phyloP scores from a whole-genome alignment of 1,284 basidiomycete species.

The Cryptococcus hybrid region DNA sequence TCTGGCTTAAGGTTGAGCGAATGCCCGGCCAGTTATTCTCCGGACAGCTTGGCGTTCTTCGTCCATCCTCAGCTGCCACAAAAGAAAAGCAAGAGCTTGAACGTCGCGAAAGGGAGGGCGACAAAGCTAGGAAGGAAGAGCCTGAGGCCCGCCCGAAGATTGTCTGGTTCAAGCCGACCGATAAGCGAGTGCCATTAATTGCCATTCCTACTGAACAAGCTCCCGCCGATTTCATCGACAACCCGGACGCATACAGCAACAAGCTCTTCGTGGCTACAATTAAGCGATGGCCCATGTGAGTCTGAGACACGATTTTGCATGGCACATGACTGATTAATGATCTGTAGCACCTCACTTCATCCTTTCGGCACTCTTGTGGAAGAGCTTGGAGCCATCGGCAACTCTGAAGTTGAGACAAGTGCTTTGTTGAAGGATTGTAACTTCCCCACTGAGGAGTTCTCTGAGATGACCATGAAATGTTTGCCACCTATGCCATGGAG shows the following conservation, averaged over 20 bases:
- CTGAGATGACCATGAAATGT: constrained; percentile 91
- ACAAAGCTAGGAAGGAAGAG: constrained; percentile 54
- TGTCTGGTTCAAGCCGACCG: constrained; percentile 99
- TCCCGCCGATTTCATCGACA: constrained; percentile 92
- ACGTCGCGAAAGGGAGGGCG: constrained; percentile 91
- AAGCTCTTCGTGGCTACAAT: constrained; percentile 97
- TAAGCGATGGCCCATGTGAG: constrained; percentile 71
- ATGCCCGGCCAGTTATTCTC: constrained; percentile 99
- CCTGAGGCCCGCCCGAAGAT: constrained; percentile 91
- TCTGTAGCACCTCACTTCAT: constrained; percentile 83
- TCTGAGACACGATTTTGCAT: constrained; percentile 13
- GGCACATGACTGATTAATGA: constrained; percentile 31
- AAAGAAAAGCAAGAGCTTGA: constrained; percentile 99
- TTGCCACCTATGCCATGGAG: constrained; percentile 91
- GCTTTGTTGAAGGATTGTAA: constrained; percentile 98
- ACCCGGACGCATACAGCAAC: constrained; percentile 85
- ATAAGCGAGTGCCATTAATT: constrained; percentile 98
- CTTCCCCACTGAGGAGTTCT: constrained; percentile 91
- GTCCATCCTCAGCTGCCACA: constrained; percentile 95
- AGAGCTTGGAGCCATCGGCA: constrained; percentile 96
- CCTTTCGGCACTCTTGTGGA: constrained; percentile 98
- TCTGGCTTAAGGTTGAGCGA: constrained; percentile 63
- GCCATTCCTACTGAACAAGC: constrained; percentile 99
- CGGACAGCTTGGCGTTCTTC: constrained; percentile 90
- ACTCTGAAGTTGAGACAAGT: constrained; percentile 95